These are phyloP conservation scores for Pichia sp. DNA, from an alignment of 1,139 yeast species.

Conservation along the genomic window DNA sequence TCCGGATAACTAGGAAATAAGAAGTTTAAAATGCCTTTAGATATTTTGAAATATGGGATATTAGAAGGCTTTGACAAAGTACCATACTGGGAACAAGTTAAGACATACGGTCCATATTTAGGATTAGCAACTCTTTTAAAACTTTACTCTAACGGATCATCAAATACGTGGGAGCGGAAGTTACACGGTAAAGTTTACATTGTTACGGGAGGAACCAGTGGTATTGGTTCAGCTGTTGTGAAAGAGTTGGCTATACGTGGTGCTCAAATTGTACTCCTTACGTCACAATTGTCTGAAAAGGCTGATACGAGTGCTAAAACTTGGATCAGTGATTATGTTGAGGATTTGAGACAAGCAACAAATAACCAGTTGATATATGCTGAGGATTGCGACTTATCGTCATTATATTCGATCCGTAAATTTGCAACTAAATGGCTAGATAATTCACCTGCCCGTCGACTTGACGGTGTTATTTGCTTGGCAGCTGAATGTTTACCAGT, in stretches of 20 bases:
- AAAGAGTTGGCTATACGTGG: constrained; percentile 71
- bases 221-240: constrained; percentile 74
- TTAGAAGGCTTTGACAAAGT: constrained; percentile 65
- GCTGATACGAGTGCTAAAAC: constrained; percentile 26
- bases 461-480: constrained; percentile 83
- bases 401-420: constrained; percentile 69
- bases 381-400: constrained; percentile 76
- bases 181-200: constrained; percentile 85
- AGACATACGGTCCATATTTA: constrained; percentile 45
- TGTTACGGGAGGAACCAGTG: constrained; percentile 85
- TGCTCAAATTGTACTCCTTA: constrained; percentile 74
- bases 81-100: constrained; percentile 64
- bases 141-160: constrained; percentile 67
- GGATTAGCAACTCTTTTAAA: constrained; percentile 46
- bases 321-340: constrained; percentile 76
- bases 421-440: constrained; percentile 95
- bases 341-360: constrained; percentile 65
- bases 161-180: constrained; percentile 86
- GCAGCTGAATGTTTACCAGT: constrained; percentile 80
- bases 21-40: constrained; percentile 62
- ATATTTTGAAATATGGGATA: constrained; percentile 58
- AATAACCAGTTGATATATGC: constrained; percentile 74
- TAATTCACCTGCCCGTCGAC: constrained; percentile 79
- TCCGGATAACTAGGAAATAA: neutral
- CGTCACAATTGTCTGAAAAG: constrained; percentile 46